A percentile compares a stretch with the other conserved stretches of the same genome.
Evolutionary conservation across 164 flowering plant genomes (phyloP).

Genomic region (Nelumbo lutea): DNA sequence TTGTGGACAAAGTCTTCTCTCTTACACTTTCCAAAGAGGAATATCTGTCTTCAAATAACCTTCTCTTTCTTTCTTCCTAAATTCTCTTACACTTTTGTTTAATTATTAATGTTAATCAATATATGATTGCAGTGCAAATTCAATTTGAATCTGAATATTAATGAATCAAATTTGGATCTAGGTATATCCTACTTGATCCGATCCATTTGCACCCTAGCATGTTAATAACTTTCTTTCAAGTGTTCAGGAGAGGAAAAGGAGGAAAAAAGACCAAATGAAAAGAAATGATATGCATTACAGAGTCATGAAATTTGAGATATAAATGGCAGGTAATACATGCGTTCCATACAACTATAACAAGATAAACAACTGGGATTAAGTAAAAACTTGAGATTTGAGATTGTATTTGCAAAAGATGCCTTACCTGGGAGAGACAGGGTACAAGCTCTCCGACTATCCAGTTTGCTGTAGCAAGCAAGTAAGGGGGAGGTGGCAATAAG

Average conservation of each 20-base stretch:
- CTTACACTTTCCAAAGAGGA: too few species aligned
- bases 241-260: background rate
- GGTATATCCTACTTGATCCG: too few species aligned
- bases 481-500: slow-evolving; percentile 32
- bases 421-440: slow-evolving; percentile 67
- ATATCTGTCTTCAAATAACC: too few species aligned
- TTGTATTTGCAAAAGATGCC: slow-evolving; percentile 17
- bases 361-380: background rate
- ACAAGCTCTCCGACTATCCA: slow-evolving; percentile 87
- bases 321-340: background rate
- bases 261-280: background rate
- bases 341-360: background rate
- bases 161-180: too few species aligned
- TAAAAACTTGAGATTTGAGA: background rate
- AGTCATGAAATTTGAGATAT: background rate
- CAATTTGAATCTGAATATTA: too few species aligned
- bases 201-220: too few species aligned
- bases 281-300: too few species aligned
- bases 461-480: slow-evolving; percentile 71
- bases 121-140: too few species aligned
- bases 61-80: too few species aligned
- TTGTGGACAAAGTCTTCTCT: too few species aligned
- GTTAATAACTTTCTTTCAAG: slow-evolving; percentile 3
- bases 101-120: too few species aligned
- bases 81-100: too few species aligned